Percentiles rank a stretch among this genome's conserved stretches.
Conservation (phyloP, 2,329 filamentous ascomycete genomes). For the Penicillium sp. region DNA sequence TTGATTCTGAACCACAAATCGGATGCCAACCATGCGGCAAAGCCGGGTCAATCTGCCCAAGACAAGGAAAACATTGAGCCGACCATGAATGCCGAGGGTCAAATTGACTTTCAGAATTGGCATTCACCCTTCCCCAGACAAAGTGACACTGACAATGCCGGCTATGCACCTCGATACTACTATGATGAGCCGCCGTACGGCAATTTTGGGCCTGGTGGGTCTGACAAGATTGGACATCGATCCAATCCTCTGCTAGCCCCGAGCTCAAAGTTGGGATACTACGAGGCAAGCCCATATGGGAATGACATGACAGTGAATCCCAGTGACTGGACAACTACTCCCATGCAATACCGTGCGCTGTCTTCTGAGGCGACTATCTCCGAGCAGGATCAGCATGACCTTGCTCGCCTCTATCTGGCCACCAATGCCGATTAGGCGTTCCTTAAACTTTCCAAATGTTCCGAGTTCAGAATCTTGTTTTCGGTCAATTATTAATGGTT, state of each 20-base stretch:
- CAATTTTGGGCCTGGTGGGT: slow-evolving; percentile 26
- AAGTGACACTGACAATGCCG: slow-evolving; percentile 14
- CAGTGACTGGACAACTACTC: slow-evolving; percentile 16
- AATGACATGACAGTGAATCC: slow-evolving; percentile 10
- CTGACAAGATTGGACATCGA: slow-evolving; percentile 28
- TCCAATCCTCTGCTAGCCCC: slow-evolving; percentile 37
- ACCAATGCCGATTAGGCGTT: slow-evolving; percentile 23
- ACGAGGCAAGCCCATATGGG: slow-evolving; percentile 26
- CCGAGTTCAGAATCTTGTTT: background rate
- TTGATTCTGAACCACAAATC: slow-evolving; percentile 23
- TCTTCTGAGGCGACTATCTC: slow-evolving; percentile 39
- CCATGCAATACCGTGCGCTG: slow-evolving; percentile 4
- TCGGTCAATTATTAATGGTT: background rate
- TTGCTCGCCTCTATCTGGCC: slow-evolving; percentile 35
- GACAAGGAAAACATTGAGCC: slow-evolving; percentile 45
- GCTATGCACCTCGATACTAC: slow-evolving; percentile 28
- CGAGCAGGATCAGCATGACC: slow-evolving; percentile 35
- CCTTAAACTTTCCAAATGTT: background rate
- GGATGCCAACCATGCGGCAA: slow-evolving; percentile 14
- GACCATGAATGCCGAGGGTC: slow-evolving; percentile 25
- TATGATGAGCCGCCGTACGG: slow-evolving; percentile 23
- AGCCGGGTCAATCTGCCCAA: slow-evolving; percentile 7
- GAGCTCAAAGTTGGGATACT: slow-evolving; percentile 17
- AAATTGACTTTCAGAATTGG: slow-evolving; percentile 28
- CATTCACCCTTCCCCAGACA: slow-evolving; percentile 25